phyloP scores from a whole-genome alignment of 1,284 basidiomycete genomes.

The Ustilago loliicola region DNA sequence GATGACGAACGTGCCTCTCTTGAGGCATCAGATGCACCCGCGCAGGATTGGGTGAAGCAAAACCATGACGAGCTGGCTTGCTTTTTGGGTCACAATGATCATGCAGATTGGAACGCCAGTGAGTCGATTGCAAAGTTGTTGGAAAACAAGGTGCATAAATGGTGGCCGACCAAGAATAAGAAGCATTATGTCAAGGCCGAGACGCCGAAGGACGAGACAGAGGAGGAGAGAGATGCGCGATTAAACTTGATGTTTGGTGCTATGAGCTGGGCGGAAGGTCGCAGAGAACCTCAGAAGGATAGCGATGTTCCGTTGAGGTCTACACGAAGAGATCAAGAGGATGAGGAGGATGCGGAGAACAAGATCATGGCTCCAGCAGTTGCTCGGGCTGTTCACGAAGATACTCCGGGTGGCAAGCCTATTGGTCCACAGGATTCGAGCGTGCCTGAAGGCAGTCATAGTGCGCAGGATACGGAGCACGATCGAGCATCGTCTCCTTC shows the following conservation, averaged over 20 bases:
- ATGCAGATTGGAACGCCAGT: conserved; percentile 45
- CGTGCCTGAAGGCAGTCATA: conserved; percentile 34
- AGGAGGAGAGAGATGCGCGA: conserved; percentile 39
- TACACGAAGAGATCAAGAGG: not conserved
- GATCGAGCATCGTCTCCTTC: not conserved
- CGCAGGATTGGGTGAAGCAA: conserved; percentile 56
- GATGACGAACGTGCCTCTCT: conserved; percentile 55
- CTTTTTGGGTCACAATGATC: conserved; percentile 48
- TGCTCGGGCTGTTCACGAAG: conserved; percentile 17
- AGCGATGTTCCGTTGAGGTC: conserved; percentile 20
- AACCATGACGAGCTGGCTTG: conserved; percentile 53
- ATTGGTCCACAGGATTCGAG: conserved; percentile 35
- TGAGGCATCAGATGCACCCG: conserved; percentile 47
- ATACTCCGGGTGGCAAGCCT: conserved; percentile 15
- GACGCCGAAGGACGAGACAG: conserved; percentile 44
- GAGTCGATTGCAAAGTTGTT: conserved; percentile 51
- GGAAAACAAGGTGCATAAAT: conserved; percentile 42
- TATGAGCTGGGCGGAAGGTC: conserved; percentile 46
- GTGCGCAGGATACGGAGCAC: conserved; percentile 35
- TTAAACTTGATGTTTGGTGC: conserved; percentile 50
- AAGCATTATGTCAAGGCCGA: conserved; percentile 43
- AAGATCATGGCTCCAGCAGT: conserved; percentile 16
- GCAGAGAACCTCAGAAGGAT: not conserved
- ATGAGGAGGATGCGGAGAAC: not conserved
- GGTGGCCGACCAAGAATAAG: conserved; percentile 43